Conservation (phyloP, 2,329 filamentous ascomycete species). For the Curvularia sp. region DNA sequence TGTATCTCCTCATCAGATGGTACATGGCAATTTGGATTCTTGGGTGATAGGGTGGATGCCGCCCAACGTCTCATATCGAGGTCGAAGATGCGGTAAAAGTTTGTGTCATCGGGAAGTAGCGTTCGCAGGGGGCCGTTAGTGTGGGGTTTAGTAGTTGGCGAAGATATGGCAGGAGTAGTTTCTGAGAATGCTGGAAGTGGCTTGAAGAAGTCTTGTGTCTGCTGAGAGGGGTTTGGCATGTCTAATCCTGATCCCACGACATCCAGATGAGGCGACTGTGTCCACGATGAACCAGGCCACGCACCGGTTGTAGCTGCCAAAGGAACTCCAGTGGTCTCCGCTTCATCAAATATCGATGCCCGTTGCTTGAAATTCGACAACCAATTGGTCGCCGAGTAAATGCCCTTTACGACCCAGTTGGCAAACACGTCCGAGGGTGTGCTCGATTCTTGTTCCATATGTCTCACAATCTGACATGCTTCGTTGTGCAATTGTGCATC, state of each 20-base stretch:
- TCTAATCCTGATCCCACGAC: not conserved
- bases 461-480: conserved; percentile 31
- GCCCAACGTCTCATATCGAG: conserved; percentile 34
- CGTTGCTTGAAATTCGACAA: conserved; percentile 24
- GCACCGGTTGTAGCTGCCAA: not conserved
- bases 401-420: conserved; percentile 33
- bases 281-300: not conserved
- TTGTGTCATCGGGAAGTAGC: conserved; percentile 24
- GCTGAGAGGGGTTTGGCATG: not conserved
- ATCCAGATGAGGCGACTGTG: not conserved
- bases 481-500: conserved; percentile 29
- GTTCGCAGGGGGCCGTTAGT: conserved; percentile 12
- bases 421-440: conserved; percentile 34
- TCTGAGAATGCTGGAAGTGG: conserved; percentile 1
- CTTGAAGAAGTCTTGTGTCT: not conserved
- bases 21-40: conserved; percentile 30
- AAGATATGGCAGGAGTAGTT: not conserved
- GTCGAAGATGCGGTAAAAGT: conserved; percentile 29
- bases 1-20: conserved; percentile 45
- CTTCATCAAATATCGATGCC: conserved; percentile 7
- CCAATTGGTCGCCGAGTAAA: conserved; percentile 24
- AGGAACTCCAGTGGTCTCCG: not conserved
- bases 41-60: conserved; percentile 32
- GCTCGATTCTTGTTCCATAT: conserved; percentile 29
- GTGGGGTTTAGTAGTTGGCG: conserved; percentile 7